These are phyloP conservation scores for Ascochyta fabae DNA, from an alignment of 2,329 filamentous ascomycete genomes.

Conservation along the genomic window DNA sequence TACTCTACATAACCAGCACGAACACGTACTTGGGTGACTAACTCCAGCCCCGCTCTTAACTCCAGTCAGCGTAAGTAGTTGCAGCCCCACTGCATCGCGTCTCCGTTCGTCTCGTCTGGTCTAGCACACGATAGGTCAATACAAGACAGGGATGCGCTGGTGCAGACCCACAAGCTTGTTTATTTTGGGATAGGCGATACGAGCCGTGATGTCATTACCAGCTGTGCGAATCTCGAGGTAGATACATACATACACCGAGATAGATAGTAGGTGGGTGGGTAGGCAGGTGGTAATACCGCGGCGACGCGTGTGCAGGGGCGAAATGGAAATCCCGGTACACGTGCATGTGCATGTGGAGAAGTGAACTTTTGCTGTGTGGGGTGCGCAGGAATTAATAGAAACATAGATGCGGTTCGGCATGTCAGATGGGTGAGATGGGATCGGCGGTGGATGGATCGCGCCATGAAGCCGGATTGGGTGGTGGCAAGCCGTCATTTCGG, in stretches of 20 bases:
- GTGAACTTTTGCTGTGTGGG: too few relatives aligned
- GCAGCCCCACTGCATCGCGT: too few relatives aligned
- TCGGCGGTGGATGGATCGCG: not conserved
- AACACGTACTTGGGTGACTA: too few relatives aligned
- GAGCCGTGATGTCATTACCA: constrained; percentile 1
- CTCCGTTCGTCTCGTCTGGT: too few relatives aligned
- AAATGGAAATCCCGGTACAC: not conserved
- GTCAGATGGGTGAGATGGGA: not conserved
- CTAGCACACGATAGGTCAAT: too few relatives aligned
- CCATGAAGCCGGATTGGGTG: not conserved
- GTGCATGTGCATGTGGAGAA: too few relatives aligned
- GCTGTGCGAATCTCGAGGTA: not conserved
- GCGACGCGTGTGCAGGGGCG: constrained; percentile 5
- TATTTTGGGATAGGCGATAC: not conserved
- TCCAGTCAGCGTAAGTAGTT: not conserved
- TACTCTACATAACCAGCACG: too few relatives aligned
- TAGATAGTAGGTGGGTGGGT: too few relatives aligned
- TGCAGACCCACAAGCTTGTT: not conserved
- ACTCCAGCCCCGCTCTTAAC: not conserved
- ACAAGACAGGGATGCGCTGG: not conserved
- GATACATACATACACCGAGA: too few relatives aligned
- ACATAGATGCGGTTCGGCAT: not conserved
- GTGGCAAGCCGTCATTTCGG: constrained; percentile 1
- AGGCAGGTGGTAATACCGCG: too few relatives aligned
- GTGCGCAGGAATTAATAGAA: not conserved